These are phyloP conservation scores for Plectosphaerella sp. DNA, from an alignment of 2,329 filamentous ascomycete species.

Conservation along the genomic window DNA sequence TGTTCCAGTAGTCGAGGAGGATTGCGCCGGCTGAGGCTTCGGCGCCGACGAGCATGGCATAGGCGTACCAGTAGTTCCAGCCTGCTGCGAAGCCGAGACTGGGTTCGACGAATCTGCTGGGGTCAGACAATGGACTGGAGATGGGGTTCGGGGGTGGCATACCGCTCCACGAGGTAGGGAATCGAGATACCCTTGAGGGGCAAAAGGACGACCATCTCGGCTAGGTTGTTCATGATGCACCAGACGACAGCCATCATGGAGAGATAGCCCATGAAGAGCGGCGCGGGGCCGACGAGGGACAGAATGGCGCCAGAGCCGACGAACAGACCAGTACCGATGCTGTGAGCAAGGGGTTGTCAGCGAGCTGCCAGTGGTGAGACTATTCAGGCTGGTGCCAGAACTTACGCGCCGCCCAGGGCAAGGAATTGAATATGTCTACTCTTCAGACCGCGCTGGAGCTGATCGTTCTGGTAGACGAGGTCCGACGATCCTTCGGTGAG, in stretches of 20 bases:
- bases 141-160: no score
- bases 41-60: conserved; percentile 52
- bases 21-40: conserved; percentile 55
- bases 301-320: conserved; percentile 57
- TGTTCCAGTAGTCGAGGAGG: conserved; percentile 57
- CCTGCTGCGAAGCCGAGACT: conserved; percentile 52
- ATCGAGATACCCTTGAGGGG: conserved; percentile 53
- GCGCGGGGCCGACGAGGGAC: conserved; percentile 54
- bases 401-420: conserved; percentile 44
- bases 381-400: conserved; percentile 1
- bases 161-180: conserved; percentile 46
- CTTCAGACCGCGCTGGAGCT: conserved; percentile 53
- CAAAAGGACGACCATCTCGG: conserved; percentile 51
- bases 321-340: conserved; percentile 61
- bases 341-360: conserved; percentile 17
- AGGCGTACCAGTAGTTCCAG: conserved; percentile 58
- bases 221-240: conserved; percentile 50
- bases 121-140: no score
- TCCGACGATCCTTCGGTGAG: conserved; percentile 20
- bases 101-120: conserved; percentile 43
- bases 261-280: conserved; percentile 65
- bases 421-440: conserved; percentile 58
- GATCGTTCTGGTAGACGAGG: conserved; percentile 32
- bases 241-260: conserved; percentile 51
- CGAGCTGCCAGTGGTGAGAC: background rate